These are phyloP conservation scores for Fusarium sp. DNA, from an alignment of 2,329 filamentous ascomycete species.

Conservation along the genomic window DNA sequence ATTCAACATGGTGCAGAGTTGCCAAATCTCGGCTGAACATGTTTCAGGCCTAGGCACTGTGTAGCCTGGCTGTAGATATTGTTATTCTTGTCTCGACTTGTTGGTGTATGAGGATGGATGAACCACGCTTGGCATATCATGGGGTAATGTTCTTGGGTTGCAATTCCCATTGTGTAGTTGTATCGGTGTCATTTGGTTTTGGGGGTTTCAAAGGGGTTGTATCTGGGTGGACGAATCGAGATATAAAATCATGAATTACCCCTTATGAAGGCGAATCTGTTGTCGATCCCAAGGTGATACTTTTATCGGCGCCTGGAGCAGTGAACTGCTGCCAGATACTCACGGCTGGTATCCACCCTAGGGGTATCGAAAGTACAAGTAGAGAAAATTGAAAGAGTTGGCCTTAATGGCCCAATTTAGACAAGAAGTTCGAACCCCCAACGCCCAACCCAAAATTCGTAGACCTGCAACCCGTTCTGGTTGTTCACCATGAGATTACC, in stretches of 20 bases:
- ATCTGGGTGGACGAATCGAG: slow-evolving; percentile 22
- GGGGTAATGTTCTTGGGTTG: slow-evolving; percentile 36
- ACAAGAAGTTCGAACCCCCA: slow-evolving; percentile 24
- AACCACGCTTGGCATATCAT: slow-evolving; percentile 44
- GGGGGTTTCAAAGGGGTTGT: slow-evolving; percentile 17
- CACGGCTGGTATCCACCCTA: neutral
- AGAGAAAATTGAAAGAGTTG: neutral
- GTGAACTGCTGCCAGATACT: neutral
- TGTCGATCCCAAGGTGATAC: neutral
- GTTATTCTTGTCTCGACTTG: slow-evolving; percentile 40
- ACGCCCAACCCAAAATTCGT: slow-evolving; percentile 32
- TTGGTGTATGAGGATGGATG: slow-evolving; percentile 45
- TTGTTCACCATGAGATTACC: slow-evolving; percentile 2
- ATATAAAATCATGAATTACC: slow-evolving; percentile 35
- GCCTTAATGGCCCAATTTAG: slow-evolving; percentile 1
- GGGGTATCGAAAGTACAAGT: neutral
- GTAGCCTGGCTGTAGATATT: slow-evolving; percentile 44
- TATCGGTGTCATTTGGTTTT: slow-evolving; percentile 30
- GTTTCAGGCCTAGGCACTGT: slow-evolving; percentile 20
- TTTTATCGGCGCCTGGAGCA: neutral
- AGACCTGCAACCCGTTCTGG: neutral
- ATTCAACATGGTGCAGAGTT: slow-evolving; percentile 12
- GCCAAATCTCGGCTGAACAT: slow-evolving; percentile 2
- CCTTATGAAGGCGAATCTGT: neutral
- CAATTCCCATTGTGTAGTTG: slow-evolving; percentile 42